phyloP scores from a whole-genome alignment of 2,329 filamentous ascomycete genomes.

The Rhynchosporium agropyri region DNA sequence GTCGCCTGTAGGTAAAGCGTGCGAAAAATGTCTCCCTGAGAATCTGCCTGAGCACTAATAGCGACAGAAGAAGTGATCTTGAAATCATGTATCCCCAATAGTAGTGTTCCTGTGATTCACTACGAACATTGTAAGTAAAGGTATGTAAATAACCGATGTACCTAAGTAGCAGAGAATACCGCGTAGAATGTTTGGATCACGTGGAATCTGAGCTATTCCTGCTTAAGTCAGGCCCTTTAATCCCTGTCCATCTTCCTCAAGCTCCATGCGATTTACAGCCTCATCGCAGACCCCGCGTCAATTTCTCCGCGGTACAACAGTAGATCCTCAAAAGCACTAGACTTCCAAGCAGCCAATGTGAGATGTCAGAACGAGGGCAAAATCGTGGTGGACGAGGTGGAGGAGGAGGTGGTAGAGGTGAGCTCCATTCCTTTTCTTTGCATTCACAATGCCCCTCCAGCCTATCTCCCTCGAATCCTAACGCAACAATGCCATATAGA shows the following conservation, averaged over 20 bases:
- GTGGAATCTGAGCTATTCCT: too few relatives aligned
- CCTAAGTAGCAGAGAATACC: too few relatives aligned
- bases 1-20: too few relatives aligned
- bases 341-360: conserved; percentile 11
- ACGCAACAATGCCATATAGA: background rate
- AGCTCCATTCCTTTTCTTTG: background rate
- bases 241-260: background rate
- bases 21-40: too few relatives aligned
- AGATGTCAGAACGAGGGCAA: conserved; percentile 38
- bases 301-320: background rate
- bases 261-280: conserved; percentile 16
- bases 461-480: background rate
- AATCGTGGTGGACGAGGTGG: conserved; percentile 33
- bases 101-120: too few relatives aligned
- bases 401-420: conserved; percentile 33
- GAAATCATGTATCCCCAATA: too few relatives aligned
- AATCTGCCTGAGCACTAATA: too few relatives aligned
- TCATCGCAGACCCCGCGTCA: background rate
- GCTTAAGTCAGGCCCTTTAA: background rate
- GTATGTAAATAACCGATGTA: too few relatives aligned
- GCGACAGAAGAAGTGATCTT: too few relatives aligned
- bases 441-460: too few relatives aligned
- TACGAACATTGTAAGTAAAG: too few relatives aligned
- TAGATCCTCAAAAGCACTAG: conserved; percentile 7
- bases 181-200: too few relatives aligned